Conservation (phyloP, 306 rosid genomes). For the Lathyrus sativus region DNA sequence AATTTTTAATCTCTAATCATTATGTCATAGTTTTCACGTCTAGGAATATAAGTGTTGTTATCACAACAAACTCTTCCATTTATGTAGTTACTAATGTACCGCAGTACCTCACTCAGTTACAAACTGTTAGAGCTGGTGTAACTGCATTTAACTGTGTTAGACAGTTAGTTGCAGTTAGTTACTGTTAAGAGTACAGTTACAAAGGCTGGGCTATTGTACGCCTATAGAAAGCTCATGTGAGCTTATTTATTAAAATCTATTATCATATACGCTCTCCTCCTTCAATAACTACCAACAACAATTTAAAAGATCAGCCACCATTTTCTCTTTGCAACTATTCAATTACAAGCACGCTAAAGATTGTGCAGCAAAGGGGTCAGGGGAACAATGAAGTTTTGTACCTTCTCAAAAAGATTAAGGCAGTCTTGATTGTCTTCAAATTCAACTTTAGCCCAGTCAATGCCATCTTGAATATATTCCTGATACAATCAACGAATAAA, state of each 20-base stretch:
- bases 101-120: background rate
- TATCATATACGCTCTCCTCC: too few species aligned
- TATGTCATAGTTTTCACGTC: slow-evolving; percentile 21
- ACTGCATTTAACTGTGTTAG: too few species aligned
- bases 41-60: background rate
- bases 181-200: too few species aligned
- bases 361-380: background rate
- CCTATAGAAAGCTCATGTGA: too few species aligned
- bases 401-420: slow-evolving; percentile 92
- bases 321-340: slow-evolving; percentile 2
- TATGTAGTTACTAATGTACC: slow-evolving; percentile 8
- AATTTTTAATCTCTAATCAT: slow-evolving; percentile 10
- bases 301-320: background rate
- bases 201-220: too few species aligned
- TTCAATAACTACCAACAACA: background rate
- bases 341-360: slow-evolving; percentile 20
- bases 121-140: background rate
- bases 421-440: slow-evolving; percentile 95
- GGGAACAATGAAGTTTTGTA: slow-evolving; percentile 25
- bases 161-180: too few species aligned
- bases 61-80: background rate
- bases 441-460: slow-evolving; percentile 93
- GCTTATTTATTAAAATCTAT: too few species aligned
- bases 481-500: slow-evolving; percentile 33
- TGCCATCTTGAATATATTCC: slow-evolving; percentile 94